These are phyloP conservation scores for Puccinia hordei DNA, from an alignment of 1,284 basidiomycete genomes.

Conservation along the genomic window DNA sequence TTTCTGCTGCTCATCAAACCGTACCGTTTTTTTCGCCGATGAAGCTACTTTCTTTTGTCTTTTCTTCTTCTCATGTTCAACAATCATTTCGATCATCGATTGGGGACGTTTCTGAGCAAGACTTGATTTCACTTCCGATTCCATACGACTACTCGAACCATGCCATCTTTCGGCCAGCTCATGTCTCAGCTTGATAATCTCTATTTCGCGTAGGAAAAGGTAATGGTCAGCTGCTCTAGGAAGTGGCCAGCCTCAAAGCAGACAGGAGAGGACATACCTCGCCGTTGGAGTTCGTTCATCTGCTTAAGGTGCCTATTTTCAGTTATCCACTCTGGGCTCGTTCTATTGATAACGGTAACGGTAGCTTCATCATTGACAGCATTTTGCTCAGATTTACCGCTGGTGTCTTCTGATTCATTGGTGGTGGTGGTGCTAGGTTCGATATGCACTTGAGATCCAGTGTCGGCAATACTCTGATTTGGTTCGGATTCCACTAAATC, in stretches of 20 bases:
- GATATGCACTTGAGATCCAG: not conserved
- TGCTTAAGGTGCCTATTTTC: conserved; percentile 5
- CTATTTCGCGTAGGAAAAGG: conserved; percentile 3
- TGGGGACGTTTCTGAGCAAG: conserved; percentile 8
- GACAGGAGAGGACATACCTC: not conserved
- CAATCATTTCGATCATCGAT: not conserved
- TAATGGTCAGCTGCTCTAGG: not conserved
- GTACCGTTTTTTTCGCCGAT: conserved; percentile 2
- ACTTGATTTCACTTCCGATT: not conserved
- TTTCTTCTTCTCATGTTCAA: not conserved
- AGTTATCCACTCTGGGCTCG: not conserved
- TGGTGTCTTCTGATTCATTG: not conserved
- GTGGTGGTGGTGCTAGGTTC: not conserved
- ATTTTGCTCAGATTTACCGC: not conserved
- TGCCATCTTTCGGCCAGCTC: conserved; percentile 3
- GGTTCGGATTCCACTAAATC: not conserved
- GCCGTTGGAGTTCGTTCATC: conserved; percentile 22
- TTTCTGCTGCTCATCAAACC: not conserved
- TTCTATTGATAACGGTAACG: not conserved
- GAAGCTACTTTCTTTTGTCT: conserved; percentile 4
- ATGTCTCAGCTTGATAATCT: conserved; percentile 31
- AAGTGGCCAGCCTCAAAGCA: not conserved
- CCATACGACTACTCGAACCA: not conserved
- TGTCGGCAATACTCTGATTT: not conserved
- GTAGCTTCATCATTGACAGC: not conserved